These are phyloP conservation scores for Xerocomus cyaneibrunnescens DNA, from an alignment of 1,284 basidiomycete genomes.

Conservation along the genomic window DNA sequence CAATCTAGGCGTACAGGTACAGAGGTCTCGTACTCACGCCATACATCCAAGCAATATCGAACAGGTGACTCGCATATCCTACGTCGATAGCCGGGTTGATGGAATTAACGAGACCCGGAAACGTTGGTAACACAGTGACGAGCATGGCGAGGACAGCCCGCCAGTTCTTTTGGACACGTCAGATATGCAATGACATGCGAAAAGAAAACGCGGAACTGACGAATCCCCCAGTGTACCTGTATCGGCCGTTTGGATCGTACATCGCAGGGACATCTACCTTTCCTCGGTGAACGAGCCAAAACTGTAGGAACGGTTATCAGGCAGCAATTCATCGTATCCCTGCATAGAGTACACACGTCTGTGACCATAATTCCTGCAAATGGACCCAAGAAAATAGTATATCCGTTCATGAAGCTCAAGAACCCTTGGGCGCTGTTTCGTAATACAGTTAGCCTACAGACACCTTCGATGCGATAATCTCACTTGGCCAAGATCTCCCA, in stretches of 20 bases:
- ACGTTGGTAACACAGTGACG: slow-evolving; percentile 55
- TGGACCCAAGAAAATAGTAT: slow-evolving; percentile 71
- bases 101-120: slow-evolving; percentile 70
- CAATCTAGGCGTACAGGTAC: slow-evolving; percentile 17
- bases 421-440: slow-evolving; percentile 45
- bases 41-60: slow-evolving; percentile 70
- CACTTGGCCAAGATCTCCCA: slow-evolving; percentile 58
- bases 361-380: slow-evolving; percentile 73
- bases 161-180: slow-evolving; percentile 58
- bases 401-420: slow-evolving; percentile 63
- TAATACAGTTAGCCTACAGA: background rate
- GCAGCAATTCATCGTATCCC: background rate
- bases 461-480: background rate
- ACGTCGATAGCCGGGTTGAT: slow-evolving; percentile 59
- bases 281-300: slow-evolving; percentile 65
- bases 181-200: slow-evolving; percentile 2
- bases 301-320: slow-evolving; percentile 38
- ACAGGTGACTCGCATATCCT: slow-evolving; percentile 53
- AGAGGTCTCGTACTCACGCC: slow-evolving; percentile 48
- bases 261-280: slow-evolving; percentile 70
- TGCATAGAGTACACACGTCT: slow-evolving; percentile 49
- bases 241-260: slow-evolving; percentile 67
- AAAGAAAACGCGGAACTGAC: slow-evolving; percentile 42
- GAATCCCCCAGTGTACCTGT: slow-evolving; percentile 62
- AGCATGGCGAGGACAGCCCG: slow-evolving; percentile 64